Conservation (phyloP, 2,329 filamentous ascomycete species). For the Corinectria fuckeliana region DNA sequence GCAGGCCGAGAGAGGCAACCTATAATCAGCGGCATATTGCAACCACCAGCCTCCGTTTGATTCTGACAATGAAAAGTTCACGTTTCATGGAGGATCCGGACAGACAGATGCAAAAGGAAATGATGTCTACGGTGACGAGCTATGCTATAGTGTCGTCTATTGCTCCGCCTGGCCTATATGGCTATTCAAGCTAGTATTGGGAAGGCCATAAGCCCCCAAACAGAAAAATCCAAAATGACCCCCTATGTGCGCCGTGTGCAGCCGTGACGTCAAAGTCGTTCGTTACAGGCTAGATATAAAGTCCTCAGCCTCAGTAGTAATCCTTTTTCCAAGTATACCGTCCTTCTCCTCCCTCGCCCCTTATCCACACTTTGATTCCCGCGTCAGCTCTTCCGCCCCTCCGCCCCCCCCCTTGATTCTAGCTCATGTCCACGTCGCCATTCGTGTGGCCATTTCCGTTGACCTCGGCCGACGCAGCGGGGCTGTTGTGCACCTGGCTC, state of each 20-base stretch:
- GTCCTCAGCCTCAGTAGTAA: slow-evolving; percentile 14
- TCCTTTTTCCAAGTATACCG: slow-evolving; percentile 27
- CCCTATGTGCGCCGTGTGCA: slow-evolving; percentile 17
- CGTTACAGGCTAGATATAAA: slow-evolving; percentile 19
- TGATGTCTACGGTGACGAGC: slow-evolving; percentile 6
- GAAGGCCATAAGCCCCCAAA: slow-evolving; percentile 3
- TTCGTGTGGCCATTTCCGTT: slow-evolving; percentile 46
- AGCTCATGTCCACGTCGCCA: slow-evolving; percentile 52
- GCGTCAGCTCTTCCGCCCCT: slow-evolving; percentile 26
- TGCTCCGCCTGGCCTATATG: background rate
- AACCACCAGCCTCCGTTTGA: slow-evolving; percentile 3
- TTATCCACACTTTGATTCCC: background rate
- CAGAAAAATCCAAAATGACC: slow-evolving; percentile 4
- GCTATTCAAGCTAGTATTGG: background rate
- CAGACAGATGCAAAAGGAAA: background rate
- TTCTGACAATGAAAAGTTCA: background rate
- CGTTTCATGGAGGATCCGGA: background rate
- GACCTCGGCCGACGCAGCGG: slow-evolving; percentile 27
- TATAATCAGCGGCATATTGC: slow-evolving; percentile 53
- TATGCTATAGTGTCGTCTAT: slow-evolving; percentile 10
- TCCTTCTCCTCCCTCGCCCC: background rate
- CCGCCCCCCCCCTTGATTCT: slow-evolving; percentile 22
- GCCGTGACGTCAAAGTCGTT: slow-evolving; percentile 9
- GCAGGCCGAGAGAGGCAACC: slow-evolving; percentile 83
- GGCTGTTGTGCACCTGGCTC: slow-evolving; percentile 47